Base-by-base conservation (phyloP, 179 eudicot species). In the Spergularia azorica region DNA sequence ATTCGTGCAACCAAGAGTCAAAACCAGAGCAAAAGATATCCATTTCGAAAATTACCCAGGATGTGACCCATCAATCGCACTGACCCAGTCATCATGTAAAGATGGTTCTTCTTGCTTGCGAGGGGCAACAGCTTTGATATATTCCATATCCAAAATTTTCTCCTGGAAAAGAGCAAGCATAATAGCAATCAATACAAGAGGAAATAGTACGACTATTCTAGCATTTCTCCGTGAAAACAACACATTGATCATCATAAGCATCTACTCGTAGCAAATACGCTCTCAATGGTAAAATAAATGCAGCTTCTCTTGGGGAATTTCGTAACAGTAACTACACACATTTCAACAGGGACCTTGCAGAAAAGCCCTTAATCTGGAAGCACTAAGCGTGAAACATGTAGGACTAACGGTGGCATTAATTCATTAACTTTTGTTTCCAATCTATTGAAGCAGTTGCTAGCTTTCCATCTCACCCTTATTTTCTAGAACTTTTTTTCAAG, bases 1-100 rank as follows among this genome's bases (percentile, higher is more conserved):
- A 15, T 43, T 2, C 36, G 56, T 0, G 11, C 26, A 46, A 26
- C 17, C n/a, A 26, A 6, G 20, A n/a, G 9, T 2, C 15, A 9
- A 15, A 46, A 50, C 3, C 57, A 17, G 32, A 52, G 18, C 16
- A 60, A 36, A 26, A 63, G 6, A 58, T 26, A 6, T 18, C n/a
- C 14, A 36, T 13, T 39, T 36, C 36, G 57, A 46, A 58, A 67
- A 88, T 83, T 83, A 95, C 99, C 89, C 77, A 63, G 93, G 83
- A 84, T 82, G 81, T 65, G 99, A 93, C 65, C 95, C 92, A 81
- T 95, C 97, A 71, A 95, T 83, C 57, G 97, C 88, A 84, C 97
- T 93, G 79, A 95, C 97, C 99, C 99, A 95, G 58, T 95, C 99
- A 87, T 90, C 97, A 74, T 95, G 99, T 16, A 88, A 72, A 64